These are phyloP conservation scores for Syzygium aqueum DNA, from an alignment of 345 rosid genomes.

Conservation along the genomic window DNA sequence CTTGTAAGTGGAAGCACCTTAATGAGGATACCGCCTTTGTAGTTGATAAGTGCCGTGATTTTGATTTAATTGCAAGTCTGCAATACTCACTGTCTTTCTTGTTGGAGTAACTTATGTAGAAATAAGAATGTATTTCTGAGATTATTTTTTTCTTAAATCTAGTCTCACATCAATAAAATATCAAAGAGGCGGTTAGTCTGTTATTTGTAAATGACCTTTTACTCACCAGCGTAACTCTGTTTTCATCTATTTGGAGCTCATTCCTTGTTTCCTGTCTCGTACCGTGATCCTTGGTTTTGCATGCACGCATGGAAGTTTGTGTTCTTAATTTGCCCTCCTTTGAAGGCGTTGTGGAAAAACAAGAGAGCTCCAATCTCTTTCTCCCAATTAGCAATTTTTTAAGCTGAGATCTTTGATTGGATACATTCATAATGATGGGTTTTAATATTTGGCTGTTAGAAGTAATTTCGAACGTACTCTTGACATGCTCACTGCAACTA, in stretches of 20 bases:
- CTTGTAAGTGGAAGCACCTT: background rate
- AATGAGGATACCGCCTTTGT: background rate
- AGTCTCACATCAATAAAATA: background rate
- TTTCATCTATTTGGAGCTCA: background rate
- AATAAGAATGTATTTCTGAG: background rate
- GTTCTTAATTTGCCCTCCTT: background rate
- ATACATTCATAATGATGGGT: background rate
- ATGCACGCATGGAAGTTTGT: background rate
- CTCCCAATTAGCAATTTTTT: background rate
- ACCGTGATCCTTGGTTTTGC: background rate
- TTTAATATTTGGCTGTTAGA: background rate
- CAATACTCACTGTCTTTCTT: background rate
- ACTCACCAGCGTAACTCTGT: background rate
- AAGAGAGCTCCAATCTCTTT: background rate
- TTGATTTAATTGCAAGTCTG: background rate
- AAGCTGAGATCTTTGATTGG: background rate
- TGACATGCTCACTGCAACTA: background rate
- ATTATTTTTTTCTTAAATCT: background rate
- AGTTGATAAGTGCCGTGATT: background rate
- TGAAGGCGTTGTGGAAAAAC: background rate
- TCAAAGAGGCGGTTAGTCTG: background rate
- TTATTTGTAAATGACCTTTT: background rate
- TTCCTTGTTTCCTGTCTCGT: background rate
- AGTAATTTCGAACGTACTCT: background rate
- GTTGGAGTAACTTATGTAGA: background rate